These are phyloP conservation scores for Singerocomus inundabilis DNA, from an alignment of 1,284 basidiomycete genomes.

Conservation along the genomic window DNA sequence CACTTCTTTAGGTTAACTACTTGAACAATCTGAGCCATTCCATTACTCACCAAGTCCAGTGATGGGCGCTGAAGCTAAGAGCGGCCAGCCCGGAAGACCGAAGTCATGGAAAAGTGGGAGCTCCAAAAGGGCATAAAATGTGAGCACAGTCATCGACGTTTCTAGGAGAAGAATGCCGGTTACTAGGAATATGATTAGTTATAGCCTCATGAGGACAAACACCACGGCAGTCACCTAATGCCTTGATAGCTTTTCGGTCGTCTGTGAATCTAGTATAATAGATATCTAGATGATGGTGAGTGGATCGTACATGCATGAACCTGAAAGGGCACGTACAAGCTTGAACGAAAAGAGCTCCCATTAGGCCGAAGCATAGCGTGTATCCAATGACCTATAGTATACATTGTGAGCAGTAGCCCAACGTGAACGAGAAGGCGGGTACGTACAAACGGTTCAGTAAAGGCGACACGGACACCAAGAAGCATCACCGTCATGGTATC, in stretches of 20 bases:
- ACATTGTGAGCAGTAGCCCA: not conserved
- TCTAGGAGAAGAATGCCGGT: conserved; percentile 18
- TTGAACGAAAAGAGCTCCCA: not conserved
- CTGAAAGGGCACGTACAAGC: not conserved
- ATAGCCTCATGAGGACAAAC: not conserved
- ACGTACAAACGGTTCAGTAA: not conserved
- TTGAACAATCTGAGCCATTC: not conserved
- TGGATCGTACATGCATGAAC: not conserved
- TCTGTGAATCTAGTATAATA: conserved; percentile 12
- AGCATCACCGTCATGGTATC: no score
- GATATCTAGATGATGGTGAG: conserved; percentile 5
- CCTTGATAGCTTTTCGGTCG: conserved; percentile 5
- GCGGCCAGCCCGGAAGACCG: no score
- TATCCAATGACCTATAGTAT: not conserved
- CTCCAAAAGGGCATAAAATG: conserved; percentile 18
- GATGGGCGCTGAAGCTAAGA: not conserved
- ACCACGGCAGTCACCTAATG: not conserved
- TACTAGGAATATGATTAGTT: conserved; percentile 7
- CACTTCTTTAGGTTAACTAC: conserved; percentile 11
- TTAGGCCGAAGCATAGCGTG: not conserved
- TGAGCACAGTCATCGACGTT: conserved; percentile 7
- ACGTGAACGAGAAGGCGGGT: not conserved
- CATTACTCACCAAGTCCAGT: conserved; percentile 18
- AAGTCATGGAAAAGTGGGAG: no score
- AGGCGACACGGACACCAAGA: not conserved